Conservation (phyloP, 495 filamentous ascomycete genomes). For the Podospora australis region DNA sequence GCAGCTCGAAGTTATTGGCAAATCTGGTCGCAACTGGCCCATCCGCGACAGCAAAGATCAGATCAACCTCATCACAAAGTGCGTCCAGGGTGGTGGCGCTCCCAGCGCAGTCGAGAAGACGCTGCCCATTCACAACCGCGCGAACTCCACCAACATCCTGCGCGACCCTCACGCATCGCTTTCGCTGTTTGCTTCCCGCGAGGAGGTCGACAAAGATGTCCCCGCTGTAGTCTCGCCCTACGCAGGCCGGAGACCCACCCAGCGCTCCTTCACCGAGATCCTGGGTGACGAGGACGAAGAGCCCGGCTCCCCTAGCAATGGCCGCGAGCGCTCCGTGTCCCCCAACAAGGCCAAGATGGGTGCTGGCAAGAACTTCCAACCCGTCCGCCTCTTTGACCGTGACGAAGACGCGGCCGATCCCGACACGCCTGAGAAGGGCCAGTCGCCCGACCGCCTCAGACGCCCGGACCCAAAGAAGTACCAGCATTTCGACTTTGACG, state of each 20-base stretch:
- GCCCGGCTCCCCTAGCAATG: constrained; percentile 43
- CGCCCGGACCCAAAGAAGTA: constrained; percentile 65
- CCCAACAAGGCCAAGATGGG: constrained; percentile 53
- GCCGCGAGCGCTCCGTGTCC: constrained; percentile 35
- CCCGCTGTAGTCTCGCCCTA: constrained; percentile 47
- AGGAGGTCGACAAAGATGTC: constrained; percentile 42
- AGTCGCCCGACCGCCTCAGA: constrained; percentile 44
- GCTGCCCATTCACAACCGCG: constrained; percentile 32
- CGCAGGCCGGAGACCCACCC: constrained; percentile 38
- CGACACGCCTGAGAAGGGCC: constrained; percentile 30
- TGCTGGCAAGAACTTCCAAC: constrained; percentile 62
- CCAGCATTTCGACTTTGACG: constrained; percentile 79
- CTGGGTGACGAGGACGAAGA: constrained; percentile 39
- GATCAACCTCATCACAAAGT: constrained; percentile 58
- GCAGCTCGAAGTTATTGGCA: constrained; percentile 88
- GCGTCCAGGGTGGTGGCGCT: constrained; percentile 33
- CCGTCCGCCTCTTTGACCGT: constrained; percentile 63
- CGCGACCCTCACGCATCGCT: constrained; percentile 72
- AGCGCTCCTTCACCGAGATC: constrained; percentile 49
- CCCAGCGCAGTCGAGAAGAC: constrained; percentile 16
- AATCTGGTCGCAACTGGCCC: constrained; percentile 83
- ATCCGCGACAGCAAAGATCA: constrained; percentile 88
- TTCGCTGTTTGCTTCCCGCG: constrained; percentile 60
- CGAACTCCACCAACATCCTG: constrained; percentile 43
- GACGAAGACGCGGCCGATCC: constrained; percentile 41